These are phyloP conservation scores for Glutinoglossum americanum DNA, from an alignment of 495 filamentous ascomycete species.

Conservation along the genomic window DNA sequence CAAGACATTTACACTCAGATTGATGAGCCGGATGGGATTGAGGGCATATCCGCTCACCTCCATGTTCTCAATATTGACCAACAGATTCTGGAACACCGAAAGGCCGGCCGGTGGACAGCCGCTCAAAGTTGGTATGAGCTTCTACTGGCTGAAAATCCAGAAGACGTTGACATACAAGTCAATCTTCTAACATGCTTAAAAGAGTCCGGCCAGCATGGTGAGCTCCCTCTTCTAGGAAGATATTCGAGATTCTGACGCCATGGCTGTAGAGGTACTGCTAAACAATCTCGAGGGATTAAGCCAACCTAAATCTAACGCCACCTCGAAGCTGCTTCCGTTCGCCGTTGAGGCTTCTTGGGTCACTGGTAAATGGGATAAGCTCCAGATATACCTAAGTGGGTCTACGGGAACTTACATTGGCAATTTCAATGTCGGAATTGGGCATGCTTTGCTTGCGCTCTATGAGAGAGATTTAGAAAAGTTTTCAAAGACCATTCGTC, in stretches of 20 bases:
- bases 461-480: conserved; percentile 26
- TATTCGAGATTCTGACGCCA: conserved; percentile 11
- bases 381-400: conserved; percentile 45
- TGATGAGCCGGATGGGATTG: conserved; percentile 90
- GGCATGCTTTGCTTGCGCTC: conserved; percentile 44
- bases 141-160: conserved; percentile 53
- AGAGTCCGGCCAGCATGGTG: conserved; percentile 80
- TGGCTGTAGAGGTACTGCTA: conserved; percentile 45
- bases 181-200: conserved; percentile 76
- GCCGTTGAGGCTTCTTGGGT: conserved; percentile 83
- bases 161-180: conserved; percentile 53
- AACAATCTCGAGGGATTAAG: conserved; percentile 49
- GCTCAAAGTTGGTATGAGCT: conserved; percentile 96
- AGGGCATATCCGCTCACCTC: conserved; percentile 75
- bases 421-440: conserved; percentile 70
- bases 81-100: conserved; percentile 76
- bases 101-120: conserved; percentile 90
- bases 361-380: conserved; percentile 54
- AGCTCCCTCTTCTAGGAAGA: conserved; percentile 4
- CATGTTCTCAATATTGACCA: conserved; percentile 70
- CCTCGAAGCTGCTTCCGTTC: conserved; percentile 44
- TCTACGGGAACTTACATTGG: conserved; percentile 29
- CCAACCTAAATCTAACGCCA: neutral
- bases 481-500: conserved; percentile 37
- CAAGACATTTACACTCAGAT: conserved; percentile 93